Evolutionary conservation across 2,329 filamentous ascomycete genomes (phyloP), one percentile per base, ranked within the genome.

Genomic region (Graphilbum ipis-grandicollis): DNA sequence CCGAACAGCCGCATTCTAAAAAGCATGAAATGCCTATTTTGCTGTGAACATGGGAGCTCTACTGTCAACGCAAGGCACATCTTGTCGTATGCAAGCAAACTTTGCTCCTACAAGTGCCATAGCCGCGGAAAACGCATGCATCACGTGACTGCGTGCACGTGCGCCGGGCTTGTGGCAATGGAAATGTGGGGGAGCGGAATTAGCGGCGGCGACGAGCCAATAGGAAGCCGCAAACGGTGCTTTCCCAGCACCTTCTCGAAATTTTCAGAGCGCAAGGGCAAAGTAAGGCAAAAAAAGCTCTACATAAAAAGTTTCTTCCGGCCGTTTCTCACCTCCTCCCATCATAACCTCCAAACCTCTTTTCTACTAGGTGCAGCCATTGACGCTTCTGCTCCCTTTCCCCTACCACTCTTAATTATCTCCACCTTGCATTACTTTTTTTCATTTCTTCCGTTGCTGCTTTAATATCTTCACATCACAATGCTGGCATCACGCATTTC

Each of bases 401-500:
- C n/a, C n/a, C n/a, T n/a, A n/a, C n/a, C n/a, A n/a, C n/a, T n/a
- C n/a, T n/a, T n/a, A n/a, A n/a, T n/a, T n/a, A n/a, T n/a, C n/a
- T n/a, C n/a, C n/a, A n/a, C n/a, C n/a, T n/a, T n/a, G 31, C 34
- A 30, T 42, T 18, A 19, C 17, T 39, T 39, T 41, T 38, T 45
- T 37, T 39, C 41, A 31, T 37, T 31, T 31, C 25, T 26, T 19
- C 14, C 8, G 31, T 43, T 43, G 50, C 47, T 40, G 43, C 46
- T 44, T 43, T 42, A 48, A 45, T 49, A 45, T 39, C 42, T 38
- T 18, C 9, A 23, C 19, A 50, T 53, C 63, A 76, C 61, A 56
- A 82, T 84, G 79, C 58, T 83, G 62, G 66, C 77, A 55, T 71
- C 77, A 52, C 74, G 75, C 59, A 63, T 83, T 51, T 70, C 72